Percentiles rank a stretch among this genome's conserved stretches.
Conservation (phyloP, 768 basidiomycete species). For the Nevesoporus exiguus region DNA sequence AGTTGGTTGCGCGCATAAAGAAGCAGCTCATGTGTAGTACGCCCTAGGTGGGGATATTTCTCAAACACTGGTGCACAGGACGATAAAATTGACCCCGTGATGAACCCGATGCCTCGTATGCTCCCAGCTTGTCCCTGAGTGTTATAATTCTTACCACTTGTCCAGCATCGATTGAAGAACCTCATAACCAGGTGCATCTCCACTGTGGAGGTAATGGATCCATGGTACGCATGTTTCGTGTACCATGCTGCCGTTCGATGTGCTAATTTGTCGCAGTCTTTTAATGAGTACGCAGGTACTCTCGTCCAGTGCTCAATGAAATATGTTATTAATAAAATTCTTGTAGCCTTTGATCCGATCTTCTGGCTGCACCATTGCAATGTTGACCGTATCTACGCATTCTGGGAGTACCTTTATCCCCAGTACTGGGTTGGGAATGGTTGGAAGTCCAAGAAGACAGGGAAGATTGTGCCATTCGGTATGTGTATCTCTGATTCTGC, state of each 20-base stretch:
- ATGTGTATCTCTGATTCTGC: not conserved
- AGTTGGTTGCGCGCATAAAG: not conserved
- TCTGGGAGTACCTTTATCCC: slow-evolving; percentile 23
- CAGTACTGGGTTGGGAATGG: slow-evolving; percentile 14
- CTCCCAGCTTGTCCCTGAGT: not conserved
- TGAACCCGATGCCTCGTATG: slow-evolving; percentile 5
- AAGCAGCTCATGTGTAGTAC: not conserved
- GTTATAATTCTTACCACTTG: not conserved
- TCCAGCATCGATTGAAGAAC: slow-evolving; percentile 18
- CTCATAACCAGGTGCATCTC: slow-evolving; percentile 20
- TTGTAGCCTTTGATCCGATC: slow-evolving; percentile 16
- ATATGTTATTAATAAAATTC: not conserved
- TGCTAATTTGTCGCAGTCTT: slow-evolving; percentile 3
- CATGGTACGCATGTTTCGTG: slow-evolving; percentile 11
- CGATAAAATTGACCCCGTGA: not conserved
- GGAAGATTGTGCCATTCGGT: slow-evolving; percentile 8
- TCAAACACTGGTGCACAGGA: not conserved
- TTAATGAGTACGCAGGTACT: slow-evolving; percentile 21
- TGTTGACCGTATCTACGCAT: slow-evolving; percentile 18
- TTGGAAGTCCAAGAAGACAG: slow-evolving; percentile 6
- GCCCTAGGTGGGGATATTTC: slow-evolving; percentile 18
- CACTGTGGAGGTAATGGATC: slow-evolving; percentile 14
- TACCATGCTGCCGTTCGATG: not conserved
- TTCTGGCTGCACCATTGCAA: slow-evolving; percentile 20
- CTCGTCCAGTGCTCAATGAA: not conserved